Percentiles rank a stretch among this genome's conserved stretches.
phyloP scores from a whole-genome alignment of 192 early-diverging fungal genomes.

The Jimgerdemannia flammicorona region DNA sequence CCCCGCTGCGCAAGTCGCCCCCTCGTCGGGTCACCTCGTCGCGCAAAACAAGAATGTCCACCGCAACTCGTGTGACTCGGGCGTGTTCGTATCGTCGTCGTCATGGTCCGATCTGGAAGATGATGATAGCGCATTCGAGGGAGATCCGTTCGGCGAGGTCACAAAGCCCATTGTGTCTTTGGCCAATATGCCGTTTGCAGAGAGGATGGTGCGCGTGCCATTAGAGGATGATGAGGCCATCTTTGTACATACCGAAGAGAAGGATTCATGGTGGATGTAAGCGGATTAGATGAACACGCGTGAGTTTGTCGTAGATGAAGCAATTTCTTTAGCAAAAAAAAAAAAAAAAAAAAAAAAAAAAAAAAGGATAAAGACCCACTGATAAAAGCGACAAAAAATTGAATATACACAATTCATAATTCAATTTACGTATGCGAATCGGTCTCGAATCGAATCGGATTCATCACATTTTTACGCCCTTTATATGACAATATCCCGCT shows the following conservation, averaged over 20 bases:
- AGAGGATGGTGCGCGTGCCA: background rate
- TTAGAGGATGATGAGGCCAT: constrained; percentile 23
- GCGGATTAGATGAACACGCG: too few species aligned
- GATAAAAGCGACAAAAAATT: too few species aligned
- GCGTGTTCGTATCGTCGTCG: constrained; percentile 13
- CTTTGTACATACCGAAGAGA: constrained; percentile 30
- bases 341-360: too few species aligned
- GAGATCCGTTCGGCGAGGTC: constrained; percentile 1
- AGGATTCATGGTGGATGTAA: constrained; percentile 36
- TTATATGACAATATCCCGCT: too few species aligned
- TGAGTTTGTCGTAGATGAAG: too few species aligned
- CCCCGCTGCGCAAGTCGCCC: constrained; percentile 9
- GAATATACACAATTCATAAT: too few species aligned
- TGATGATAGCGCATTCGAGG: constrained; percentile 20
- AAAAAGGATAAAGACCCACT: too few species aligned
- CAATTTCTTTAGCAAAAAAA: too few species aligned
- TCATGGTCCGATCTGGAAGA: constrained; percentile 39
- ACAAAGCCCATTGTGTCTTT: background rate
- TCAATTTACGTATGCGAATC: too few species aligned
- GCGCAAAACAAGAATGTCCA: background rate
- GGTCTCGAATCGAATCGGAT: too few species aligned
- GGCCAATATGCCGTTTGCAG: background rate
- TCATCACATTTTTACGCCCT: too few species aligned
- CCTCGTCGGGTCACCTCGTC: background rate
- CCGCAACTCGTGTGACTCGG: constrained; percentile 25